phyloP scores from a whole-genome alignment of 2,329 filamentous ascomycete species.

The Pseudogymnoascus sp. region DNA sequence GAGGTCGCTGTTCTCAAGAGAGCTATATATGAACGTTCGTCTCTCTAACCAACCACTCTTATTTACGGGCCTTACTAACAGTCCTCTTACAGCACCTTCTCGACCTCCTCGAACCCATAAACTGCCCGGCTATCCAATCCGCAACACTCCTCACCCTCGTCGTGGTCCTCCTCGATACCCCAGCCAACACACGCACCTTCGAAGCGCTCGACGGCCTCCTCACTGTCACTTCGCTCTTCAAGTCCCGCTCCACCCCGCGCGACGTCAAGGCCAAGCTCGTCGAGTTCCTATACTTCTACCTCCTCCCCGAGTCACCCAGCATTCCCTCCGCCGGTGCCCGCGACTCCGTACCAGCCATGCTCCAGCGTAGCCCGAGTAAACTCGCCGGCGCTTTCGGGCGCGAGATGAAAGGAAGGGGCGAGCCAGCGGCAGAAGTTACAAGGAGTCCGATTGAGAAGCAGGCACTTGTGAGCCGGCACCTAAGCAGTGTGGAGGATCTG shows the following conservation, averaged over 20 bases:
- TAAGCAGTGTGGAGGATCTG: conserved; percentile 62
- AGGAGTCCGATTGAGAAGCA: conserved; percentile 63
- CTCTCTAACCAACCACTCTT: not conserved
- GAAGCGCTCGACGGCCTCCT: conserved; percentile 87
- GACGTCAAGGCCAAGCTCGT: conserved; percentile 94
- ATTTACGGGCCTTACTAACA: not conserved
- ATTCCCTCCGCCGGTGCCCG: conserved; percentile 45
- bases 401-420: conserved; percentile 25
- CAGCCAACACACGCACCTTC: conserved; percentile 84
- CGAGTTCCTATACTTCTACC: conserved; percentile 96
- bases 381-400: conserved; percentile 51
- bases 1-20: conserved; percentile 76
- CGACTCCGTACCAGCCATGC: conserved; percentile 44
- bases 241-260: conserved; percentile 73
- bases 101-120: conserved; percentile 86
- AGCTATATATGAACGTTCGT: conserved; percentile 87
- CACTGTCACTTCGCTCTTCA: conserved; percentile 88
- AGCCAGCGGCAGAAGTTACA: conserved; percentile 31
- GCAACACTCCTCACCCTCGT: conserved; percentile 86
- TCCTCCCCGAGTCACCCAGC: conserved; percentile 79
- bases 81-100: conserved; percentile 62
- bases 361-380: conserved; percentile 65
- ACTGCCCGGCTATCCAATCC: conserved; percentile 87
- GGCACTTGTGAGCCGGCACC: conserved; percentile 53
- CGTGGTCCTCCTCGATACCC: conserved; percentile 77